Percentiles rank a stretch among this genome's conserved stretches.
phyloP scores from a whole-genome alignment of 1,284 basidiomycete genomes.

The Phlebopus sp. region DNA sequence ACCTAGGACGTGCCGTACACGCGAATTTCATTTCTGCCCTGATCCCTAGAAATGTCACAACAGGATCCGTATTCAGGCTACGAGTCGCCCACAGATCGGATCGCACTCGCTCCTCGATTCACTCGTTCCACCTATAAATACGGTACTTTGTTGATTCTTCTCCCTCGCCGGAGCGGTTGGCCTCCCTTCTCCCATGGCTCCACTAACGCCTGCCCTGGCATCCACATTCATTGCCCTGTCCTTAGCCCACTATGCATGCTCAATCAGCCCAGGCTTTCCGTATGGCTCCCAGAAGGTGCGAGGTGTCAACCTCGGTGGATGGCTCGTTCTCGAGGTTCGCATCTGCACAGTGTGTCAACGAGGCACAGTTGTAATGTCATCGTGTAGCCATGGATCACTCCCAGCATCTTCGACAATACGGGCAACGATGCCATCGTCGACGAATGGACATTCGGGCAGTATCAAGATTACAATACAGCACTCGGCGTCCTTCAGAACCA shows the following conservation, averaged over 20 bases:
- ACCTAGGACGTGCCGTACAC: not conserved
- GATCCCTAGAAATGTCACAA: not conserved
- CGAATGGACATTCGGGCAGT: constrained; percentile 82
- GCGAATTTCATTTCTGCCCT: not conserved
- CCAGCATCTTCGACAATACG: constrained; percentile 82
- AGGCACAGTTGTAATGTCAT: not conserved
- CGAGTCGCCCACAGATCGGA: not conserved
- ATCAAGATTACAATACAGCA: constrained; percentile 52
- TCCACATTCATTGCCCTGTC: constrained; percentile 16
- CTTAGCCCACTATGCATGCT: constrained; percentile 13
- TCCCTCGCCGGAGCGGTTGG: not conserved
- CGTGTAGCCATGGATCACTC: constrained; percentile 77
- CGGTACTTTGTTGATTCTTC: not conserved
- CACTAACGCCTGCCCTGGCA: constrained; percentile 14
- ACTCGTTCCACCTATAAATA: constrained; percentile 24
- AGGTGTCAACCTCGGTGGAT: constrained; percentile 64
- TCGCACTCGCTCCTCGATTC: not conserved
- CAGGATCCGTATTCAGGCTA: not conserved
- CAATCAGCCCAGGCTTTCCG: constrained; percentile 42
- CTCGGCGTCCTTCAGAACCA: constrained; percentile 54
- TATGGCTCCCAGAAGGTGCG: constrained; percentile 50
- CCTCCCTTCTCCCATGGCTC: not conserved
- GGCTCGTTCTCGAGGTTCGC: constrained; percentile 73
- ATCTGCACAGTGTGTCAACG: not conserved
- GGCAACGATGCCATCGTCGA: constrained; percentile 60